Conservation (phyloP, 352 stramenopile genomes). For the Phytophthora sp. region DNA sequence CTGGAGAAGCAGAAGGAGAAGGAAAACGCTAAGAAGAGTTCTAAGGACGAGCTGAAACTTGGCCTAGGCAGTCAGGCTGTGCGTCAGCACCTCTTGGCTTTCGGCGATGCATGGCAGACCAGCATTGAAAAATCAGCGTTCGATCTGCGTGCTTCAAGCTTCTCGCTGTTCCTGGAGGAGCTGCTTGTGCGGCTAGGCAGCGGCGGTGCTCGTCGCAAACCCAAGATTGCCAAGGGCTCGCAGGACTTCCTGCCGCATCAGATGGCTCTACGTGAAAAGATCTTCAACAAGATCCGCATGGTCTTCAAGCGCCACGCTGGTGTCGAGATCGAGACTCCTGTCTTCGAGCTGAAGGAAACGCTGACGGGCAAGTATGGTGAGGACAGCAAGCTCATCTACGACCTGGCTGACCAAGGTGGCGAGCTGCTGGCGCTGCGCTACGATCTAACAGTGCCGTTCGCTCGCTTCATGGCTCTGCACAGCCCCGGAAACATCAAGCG, state of each 20-base stretch:
- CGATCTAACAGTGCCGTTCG: constrained; percentile 99
- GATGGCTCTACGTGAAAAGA: constrained; percentile 97
- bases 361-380: constrained; percentile 99
- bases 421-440: constrained; percentile 96
- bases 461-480: constrained; percentile 97
- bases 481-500: constrained; percentile 98
- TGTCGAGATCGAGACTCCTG: constrained; percentile 98
- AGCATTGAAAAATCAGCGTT: constrained; percentile 50
- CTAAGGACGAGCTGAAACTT: constrained; percentile 72
- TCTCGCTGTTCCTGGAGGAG: constrained; percentile 64
- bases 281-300: constrained; percentile 97
- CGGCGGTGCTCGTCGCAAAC: constrained; percentile 78
- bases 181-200: constrained; percentile 69
- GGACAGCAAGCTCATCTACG: constrained; percentile 99
- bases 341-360: constrained; percentile 99
- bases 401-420: constrained; percentile 98
- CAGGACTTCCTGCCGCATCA: constrained; percentile 96
- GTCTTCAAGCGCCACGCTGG: constrained; percentile 98
- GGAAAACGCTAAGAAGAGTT: constrained; percentile 68
- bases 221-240: constrained; percentile 92
- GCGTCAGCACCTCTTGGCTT: constrained; percentile 51
- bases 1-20: constrained; percentile 86
- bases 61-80: constrained; percentile 70
- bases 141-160: constrained; percentile 54
- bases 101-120: constrained; percentile 35